Evolutionary conservation across 148 eudicot genomes (phyloP), one percentile per base, ranked within the genome.

Genomic region (Nepenthes mirabilis): DNA sequence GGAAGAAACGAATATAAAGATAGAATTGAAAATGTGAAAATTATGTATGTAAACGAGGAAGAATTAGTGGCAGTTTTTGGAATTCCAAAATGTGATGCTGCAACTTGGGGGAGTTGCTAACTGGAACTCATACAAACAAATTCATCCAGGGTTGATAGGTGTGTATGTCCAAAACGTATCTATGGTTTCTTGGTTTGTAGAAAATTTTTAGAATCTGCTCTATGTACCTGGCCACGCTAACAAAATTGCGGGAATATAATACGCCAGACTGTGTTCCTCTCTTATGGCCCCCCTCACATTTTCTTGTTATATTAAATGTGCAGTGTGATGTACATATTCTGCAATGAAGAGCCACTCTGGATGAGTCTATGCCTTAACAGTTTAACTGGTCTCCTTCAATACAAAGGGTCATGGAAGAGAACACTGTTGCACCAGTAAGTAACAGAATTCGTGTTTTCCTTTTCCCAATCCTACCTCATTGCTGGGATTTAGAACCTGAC

Each of bases 331-430:
- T 93, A 89, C 73, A 84, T 93, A 58, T 75, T 93, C 53, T 93
- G 97, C 87, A 93, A 86, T 71, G 99, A 93, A 69, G 99, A 93
- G 63, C 99, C 96, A 48, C 91, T 89, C 37, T 93, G 99, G 96
- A 93, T 89, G 96, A 77, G 72, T 58, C 74, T 93, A 53, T 93
- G 99, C 69, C 83, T 93, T 23, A 70, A 64, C 69, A 73, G 67
- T 70, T 57, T 66, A 43, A 75, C 66, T 73, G 82, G 84, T 58
- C 77, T 55, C 55, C 79, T 93, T 62, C 77, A 93, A 68, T 93
- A 86, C 77, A 75, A 81, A 73, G 95, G 95, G 37, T 86, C 99
- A 52, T 93, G 99, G 99, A 89, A 86, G 84, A 84, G 68, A 70
- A 86, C 97, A 14, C 43, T 81, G 10, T 69, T 93, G 56, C 76